Evolutionary conservation across 257 asterid genomes (phyloP).

Genomic region (Solanum dulcamara): DNA sequence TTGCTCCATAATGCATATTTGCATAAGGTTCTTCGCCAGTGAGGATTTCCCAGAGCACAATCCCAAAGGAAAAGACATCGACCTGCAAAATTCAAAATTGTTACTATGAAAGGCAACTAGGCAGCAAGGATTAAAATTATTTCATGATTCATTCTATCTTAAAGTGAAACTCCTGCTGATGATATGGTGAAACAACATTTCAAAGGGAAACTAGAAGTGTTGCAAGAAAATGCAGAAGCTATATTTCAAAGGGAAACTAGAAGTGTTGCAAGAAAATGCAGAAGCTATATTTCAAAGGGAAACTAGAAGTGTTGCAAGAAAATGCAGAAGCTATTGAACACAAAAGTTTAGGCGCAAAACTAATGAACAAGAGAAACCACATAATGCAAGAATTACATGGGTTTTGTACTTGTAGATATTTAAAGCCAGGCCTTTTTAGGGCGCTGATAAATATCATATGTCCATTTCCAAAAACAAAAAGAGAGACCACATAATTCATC

Average conservation of each 20-base stretch:
- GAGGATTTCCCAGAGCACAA: conserved; percentile 7
- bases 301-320: not conserved
- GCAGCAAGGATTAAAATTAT: not conserved
- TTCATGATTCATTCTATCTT: not conserved
- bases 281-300: too few relatives aligned
- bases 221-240: too few relatives aligned
- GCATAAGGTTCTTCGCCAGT: conserved; percentile 11
- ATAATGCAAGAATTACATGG: not conserved
- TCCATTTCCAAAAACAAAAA: not conserved
- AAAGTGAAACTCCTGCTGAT: not conserved
- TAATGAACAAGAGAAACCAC: not conserved
- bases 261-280: too few relatives aligned
- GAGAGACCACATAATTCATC: not conserved
- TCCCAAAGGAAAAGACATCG: conserved; percentile 6
- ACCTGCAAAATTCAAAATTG: conserved; percentile 1
- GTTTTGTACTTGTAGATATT: not conserved
- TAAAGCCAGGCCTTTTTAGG: not conserved
- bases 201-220: too few relatives aligned
- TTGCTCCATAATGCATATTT: conserved; percentile 10
- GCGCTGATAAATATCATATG: not conserved
- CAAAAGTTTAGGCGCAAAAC: not conserved
- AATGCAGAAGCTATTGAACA: not conserved
- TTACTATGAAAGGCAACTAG: not conserved
- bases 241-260: too few relatives aligned
- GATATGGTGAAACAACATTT: not conserved